Percentiles rank a stretch among this genome's conserved stretches.
These are phyloP conservation scores for Ajuga chamaepitys DNA, from an alignment of 257 asterid genomes.

Conservation along the genomic window DNA sequence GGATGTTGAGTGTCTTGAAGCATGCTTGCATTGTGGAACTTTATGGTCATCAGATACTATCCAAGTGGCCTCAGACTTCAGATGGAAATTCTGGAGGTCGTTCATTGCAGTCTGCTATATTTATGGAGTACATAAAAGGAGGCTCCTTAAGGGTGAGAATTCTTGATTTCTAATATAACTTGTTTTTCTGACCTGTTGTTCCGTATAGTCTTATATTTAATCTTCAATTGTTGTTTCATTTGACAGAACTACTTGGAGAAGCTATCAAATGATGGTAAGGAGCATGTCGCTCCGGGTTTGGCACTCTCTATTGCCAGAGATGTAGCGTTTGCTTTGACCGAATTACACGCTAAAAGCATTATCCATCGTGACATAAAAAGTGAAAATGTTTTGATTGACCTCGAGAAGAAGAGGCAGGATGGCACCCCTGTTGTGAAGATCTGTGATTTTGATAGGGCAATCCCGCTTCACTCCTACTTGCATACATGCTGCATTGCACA, in stretches of 20 bases:
- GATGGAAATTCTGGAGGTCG: conserved; percentile 54
- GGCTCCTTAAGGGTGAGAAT: conserved; percentile 77
- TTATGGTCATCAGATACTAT: conserved; percentile 87
- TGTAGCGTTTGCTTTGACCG: conserved; percentile 67
- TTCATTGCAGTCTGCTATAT: conserved; percentile 55
- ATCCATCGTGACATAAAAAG: conserved; percentile 94
- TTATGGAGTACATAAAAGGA: conserved; percentile 88
- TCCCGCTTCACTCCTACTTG: conserved; percentile 68
- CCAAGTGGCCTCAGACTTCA: conserved; percentile 54
- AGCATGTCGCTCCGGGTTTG: conserved; percentile 43
- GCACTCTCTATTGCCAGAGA: conserved; percentile 65
- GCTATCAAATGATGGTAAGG: conserved; percentile 46
- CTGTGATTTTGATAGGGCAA: conserved; percentile 82
- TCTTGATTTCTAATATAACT: background rate
- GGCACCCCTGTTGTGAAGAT: conserved; percentile 82
- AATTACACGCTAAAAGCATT: conserved; percentile 58
- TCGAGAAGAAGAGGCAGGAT: conserved; percentile 54
- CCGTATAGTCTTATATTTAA: conserved; percentile 17
- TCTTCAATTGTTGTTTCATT: background rate
- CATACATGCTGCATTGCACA: conserved; percentile 93
- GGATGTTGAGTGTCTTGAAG: conserved; percentile 69
- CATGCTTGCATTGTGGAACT: conserved; percentile 74
- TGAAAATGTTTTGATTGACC: conserved; percentile 76
- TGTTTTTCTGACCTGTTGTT: conserved; percentile 18
- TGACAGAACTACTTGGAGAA: conserved; percentile 63